phyloP scores from a whole-genome alignment of 192 early-diverging fungal genomes.

The Backusella sp. region DNA sequence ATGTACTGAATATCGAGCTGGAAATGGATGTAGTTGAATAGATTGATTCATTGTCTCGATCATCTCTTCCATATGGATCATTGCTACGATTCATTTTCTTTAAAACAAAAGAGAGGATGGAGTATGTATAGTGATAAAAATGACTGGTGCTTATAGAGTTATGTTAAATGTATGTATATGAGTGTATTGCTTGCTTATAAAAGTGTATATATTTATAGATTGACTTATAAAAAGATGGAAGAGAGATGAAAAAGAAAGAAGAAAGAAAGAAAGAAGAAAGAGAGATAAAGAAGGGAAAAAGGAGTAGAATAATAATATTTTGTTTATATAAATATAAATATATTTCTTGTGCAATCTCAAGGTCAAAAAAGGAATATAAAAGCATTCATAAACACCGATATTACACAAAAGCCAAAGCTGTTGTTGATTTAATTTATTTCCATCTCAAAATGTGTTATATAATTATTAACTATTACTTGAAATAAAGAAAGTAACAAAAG shows the following conservation, averaged over 20 bases:
- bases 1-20: conserved; percentile 35
- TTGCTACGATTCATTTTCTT: neutral
- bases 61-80: neutral
- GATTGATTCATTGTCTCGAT: conserved; percentile 31
- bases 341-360: neutral
- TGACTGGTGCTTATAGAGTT: no score
- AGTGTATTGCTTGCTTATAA: neutral
- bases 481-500: neutral
- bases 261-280: neutral
- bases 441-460: neutral
- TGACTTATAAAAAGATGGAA: neutral
- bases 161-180: neutral
- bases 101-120: no score
- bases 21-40: conserved; percentile 30
- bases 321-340: conserved; percentile 3
- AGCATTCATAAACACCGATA: conserved; percentile 14
- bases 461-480: neutral
- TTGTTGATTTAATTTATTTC: conserved; percentile 4
- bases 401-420: neutral
- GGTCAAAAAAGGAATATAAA: conserved; percentile 13
- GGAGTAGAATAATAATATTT: neutral
- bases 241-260: neutral
- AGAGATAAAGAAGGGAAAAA: conserved; percentile 1
- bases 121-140: neutral
- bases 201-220: neutral